phyloP scores from a whole-genome alignment of 257 asterid genomes.

The Leptodermis oblonga region DNA sequence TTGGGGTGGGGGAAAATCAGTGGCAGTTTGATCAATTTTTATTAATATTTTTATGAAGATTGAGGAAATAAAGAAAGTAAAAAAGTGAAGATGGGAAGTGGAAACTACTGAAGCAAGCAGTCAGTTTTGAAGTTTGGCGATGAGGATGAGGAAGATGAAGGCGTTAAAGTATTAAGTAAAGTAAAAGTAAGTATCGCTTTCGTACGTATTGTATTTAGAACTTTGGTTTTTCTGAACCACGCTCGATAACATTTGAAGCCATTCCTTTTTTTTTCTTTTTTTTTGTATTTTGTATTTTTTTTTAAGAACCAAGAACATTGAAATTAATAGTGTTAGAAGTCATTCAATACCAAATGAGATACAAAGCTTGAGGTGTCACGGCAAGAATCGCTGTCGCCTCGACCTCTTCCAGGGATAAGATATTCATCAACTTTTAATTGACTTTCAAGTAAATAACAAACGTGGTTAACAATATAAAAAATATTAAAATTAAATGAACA shows the following conservation, averaged over 20 bases:
- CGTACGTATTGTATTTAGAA: neutral
- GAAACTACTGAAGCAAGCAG: constrained; percentile 10
- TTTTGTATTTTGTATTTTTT: no score
- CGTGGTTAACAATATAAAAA: no score
- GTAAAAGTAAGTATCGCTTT: constrained; percentile 8
- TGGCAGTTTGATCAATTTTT: neutral
- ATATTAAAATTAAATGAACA: no score
- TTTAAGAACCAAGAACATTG: no score
- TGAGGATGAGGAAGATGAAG: neutral
- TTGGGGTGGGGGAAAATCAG: neutral
- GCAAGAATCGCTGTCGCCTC: no score
- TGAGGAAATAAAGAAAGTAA: neutral
- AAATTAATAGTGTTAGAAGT: no score
- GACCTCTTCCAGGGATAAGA: no score
- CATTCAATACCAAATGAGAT: no score
- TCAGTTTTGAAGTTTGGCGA: constrained; percentile 6
- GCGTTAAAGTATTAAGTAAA: neutral
- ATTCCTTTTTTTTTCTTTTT: neutral
- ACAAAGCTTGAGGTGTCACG: no score
- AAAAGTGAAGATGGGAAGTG: neutral
- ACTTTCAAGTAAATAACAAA: no score
- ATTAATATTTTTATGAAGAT: neutral
- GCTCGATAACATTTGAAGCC: neutral
- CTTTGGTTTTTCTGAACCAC: neutral
- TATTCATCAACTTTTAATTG: no score